A percentile compares a stretch with the other conserved stretches of the same genome.
phyloP scores from a whole-genome alignment of 139 green algal genomes.

The Chlorella sp. region DNA sequence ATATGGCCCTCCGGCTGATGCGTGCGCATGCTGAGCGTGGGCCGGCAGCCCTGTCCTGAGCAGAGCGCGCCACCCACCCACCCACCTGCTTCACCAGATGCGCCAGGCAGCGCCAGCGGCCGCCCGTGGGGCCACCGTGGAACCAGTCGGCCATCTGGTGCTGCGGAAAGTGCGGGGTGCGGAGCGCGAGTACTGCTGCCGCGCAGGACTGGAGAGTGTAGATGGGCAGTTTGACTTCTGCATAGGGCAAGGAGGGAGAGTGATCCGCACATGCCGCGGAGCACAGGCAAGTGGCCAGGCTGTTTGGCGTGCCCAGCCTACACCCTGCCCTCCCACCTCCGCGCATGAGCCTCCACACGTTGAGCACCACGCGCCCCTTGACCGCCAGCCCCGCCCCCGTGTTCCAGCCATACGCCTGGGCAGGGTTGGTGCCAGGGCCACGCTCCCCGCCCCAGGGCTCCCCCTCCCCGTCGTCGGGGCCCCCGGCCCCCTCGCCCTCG shows the following conservation, averaged over 20 bases:
- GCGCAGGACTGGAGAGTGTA: conserved; percentile 85
- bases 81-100: too few relatives aligned
- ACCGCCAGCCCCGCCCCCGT: conserved; percentile 64
- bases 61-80: too few relatives aligned
- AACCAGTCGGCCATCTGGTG: conserved; percentile 84
- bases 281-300: too few relatives aligned
- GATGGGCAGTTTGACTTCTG: conserved; percentile 81
- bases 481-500: too few relatives aligned
- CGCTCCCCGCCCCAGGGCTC: conserved; percentile 40
- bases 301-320: too few relatives aligned
- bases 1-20: too few relatives aligned
- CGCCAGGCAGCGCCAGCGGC: conserved; percentile 54
- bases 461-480: too few relatives aligned
- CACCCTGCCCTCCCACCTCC: conserved; percentile 20
- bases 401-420: conserved; percentile 80
- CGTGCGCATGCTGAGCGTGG: too few relatives aligned
- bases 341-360: conserved; percentile 88
- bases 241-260: conserved; percentile 11
- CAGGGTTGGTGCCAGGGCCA: conserved; percentile 15
- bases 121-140: conserved; percentile 33
- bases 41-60: too few relatives aligned
- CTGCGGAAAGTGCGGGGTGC: conserved; percentile 70
- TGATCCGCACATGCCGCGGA: background rate
- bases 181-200: conserved; percentile 79
- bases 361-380: conserved; percentile 90